Conservation (phyloP, 106 monocot genomes). For the Iris macrosiphon region DNA sequence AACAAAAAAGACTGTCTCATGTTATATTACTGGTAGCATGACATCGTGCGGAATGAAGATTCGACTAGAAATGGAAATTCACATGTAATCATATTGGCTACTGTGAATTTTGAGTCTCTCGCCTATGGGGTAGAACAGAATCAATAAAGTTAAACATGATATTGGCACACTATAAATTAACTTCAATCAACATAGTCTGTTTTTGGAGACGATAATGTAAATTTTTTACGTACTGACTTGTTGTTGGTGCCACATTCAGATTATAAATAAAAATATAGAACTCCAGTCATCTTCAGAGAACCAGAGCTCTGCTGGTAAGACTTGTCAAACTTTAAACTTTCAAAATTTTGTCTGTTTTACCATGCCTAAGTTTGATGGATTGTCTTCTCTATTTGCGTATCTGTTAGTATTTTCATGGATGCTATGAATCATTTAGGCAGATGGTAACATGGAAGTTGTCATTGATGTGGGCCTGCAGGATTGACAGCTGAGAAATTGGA, state of each 20-base stretch:
- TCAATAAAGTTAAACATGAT: no score
- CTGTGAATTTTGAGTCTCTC: no score
- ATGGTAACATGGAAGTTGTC: not conserved
- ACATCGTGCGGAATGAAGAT: no score
- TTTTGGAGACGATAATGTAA: no score
- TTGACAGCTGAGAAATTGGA: conserved; percentile 74
- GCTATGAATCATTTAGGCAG: not conserved
- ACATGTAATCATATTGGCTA: no score
- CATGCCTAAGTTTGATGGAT: not conserved
- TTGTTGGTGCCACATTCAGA: conserved; percentile 38
- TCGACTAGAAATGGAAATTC: no score
- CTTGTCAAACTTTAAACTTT: not conserved
- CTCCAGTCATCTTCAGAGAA: conserved; percentile 42
- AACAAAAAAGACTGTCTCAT: no score
- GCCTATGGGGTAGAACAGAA: no score
- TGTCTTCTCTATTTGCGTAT: not conserved
- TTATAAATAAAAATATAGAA: conserved; percentile 63
- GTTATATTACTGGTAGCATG: no score
- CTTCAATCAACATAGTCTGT: no score
- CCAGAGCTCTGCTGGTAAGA: conserved; percentile 33
- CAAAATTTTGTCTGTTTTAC: not conserved
- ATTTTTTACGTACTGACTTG: no score
- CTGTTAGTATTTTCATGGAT: not conserved
- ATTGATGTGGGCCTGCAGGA: conserved; percentile 23
- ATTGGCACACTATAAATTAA: no score